Conservation (phyloP, 1,139 yeast species). For the Blastobotrys capitulatus region DNA sequence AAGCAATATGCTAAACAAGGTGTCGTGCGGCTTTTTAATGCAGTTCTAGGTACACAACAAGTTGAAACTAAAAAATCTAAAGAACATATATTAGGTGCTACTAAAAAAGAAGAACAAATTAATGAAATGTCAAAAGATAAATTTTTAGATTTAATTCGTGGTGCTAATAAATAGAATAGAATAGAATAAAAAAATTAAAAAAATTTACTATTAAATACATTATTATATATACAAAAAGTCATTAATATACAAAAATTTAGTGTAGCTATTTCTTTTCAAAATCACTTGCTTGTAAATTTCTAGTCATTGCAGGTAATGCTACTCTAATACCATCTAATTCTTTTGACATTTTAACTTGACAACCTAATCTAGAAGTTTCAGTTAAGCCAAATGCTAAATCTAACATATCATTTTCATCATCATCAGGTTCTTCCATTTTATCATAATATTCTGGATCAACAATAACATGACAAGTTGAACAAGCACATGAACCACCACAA, state of each 20-base stretch:
- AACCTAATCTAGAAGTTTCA: slow-evolving; percentile 87
- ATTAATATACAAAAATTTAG: not conserved
- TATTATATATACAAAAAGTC: not conserved
- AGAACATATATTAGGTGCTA: slow-evolving; percentile 27
- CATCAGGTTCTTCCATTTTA: slow-evolving; percentile 87
- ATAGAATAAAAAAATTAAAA: not conserved
- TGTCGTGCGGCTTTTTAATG: slow-evolving; percentile 87
- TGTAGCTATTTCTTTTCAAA: slow-evolving; percentile 38
- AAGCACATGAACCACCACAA: slow-evolving; percentile 98
- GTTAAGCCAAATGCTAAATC: slow-evolving; percentile 96
- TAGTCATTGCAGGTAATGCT: slow-evolving; percentile 97
- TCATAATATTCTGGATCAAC: slow-evolving; percentile 95
- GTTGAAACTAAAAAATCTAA: slow-evolving; percentile 33
- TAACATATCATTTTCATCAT: slow-evolving; percentile 97
- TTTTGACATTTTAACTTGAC: slow-evolving; percentile 85
- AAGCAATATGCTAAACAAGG: slow-evolving; percentile 91
- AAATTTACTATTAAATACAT: not conserved
- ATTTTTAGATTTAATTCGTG: slow-evolving; percentile 81
- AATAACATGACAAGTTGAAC: slow-evolving; percentile 95
- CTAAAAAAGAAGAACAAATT: slow-evolving; percentile 51
- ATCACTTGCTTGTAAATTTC: slow-evolving; percentile 79
- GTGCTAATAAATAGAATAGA: slow-evolving; percentile 25
- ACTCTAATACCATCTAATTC: slow-evolving; percentile 89
- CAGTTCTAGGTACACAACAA: slow-evolving; percentile 74
- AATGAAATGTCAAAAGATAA: slow-evolving; percentile 84